Evolutionary conservation across 2,329 filamentous ascomycete species (phyloP).

Genomic region (Knufia fluminis): DNA sequence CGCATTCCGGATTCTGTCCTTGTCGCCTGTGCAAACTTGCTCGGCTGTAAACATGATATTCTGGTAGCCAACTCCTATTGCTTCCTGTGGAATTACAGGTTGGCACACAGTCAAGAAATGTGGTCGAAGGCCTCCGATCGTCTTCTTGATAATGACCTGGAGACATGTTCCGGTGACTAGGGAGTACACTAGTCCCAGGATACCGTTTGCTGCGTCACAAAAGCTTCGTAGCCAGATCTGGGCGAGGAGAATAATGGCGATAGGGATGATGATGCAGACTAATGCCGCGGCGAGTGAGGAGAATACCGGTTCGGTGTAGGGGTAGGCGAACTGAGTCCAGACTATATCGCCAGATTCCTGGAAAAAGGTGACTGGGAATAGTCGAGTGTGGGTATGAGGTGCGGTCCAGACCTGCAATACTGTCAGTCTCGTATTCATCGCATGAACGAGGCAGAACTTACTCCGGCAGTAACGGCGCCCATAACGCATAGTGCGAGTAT

Average conservation of each 20-base stretch:
- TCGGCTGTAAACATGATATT: constrained; percentile 51
- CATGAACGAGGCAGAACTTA: neutral
- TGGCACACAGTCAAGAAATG: constrained; percentile 19
- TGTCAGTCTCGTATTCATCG: neutral
- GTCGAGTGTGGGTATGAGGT: neutral
- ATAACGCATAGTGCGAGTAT: constrained; percentile 1
- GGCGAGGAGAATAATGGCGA: constrained; percentile 13
- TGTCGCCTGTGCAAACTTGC: constrained; percentile 60
- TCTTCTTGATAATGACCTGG: constrained; percentile 18
- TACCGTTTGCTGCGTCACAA: constrained; percentile 14
- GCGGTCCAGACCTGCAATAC: constrained; percentile 1
- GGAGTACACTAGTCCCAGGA: constrained; percentile 15
- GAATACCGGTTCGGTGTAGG: constrained; percentile 15
- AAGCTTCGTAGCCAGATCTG: constrained; percentile 16
- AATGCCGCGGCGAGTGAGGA: constrained; percentile 12
- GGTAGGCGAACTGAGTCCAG: constrained; percentile 15
- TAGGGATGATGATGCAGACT: constrained; percentile 12
- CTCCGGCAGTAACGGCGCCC: constrained; percentile 3
- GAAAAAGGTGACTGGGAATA: constrained; percentile 10
- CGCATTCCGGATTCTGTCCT: constrained; percentile 66
- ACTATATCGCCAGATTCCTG: constrained; percentile 9
- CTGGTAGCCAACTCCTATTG: constrained; percentile 19
- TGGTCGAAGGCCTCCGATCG: constrained; percentile 17
- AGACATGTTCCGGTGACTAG: constrained; percentile 17
- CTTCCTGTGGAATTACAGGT: constrained; percentile 9